Evolutionary conservation across 345 rosid species (phyloP), one percentile per base, ranked within the genome.

Genomic region (Turnera subulata): DNA sequence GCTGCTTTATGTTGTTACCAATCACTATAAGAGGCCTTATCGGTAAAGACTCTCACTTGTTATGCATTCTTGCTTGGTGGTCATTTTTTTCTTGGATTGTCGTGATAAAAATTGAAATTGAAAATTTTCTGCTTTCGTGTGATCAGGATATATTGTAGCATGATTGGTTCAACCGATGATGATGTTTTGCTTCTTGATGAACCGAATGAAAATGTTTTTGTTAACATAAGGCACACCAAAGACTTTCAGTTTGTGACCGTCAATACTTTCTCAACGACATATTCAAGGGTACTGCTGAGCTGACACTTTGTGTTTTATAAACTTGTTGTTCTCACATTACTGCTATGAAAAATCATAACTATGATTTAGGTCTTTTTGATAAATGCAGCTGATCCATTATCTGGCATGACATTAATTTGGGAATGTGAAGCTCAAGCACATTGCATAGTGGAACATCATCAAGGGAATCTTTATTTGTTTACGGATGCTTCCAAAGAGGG

Each of bases 391-490:
- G 82, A 89, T 63, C 99, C 95, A 11, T 72, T 79, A 61, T 79
- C 95, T 57, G 87, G 90, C 66, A 69, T 84, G 87, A 76, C 61
- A 55, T 80, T 81, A 73, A 76, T 78, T 56, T 93, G 96, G 96
- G 92, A 93, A 72, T 80, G 88, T 78, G 79, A 87, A 72, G 84
- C 79, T 68, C 87, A 72, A 62, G 81, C 79, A 18, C 99, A 87
- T 66, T 89, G 97, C 70, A 70, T 87, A 56, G 74, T 89, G 50
- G 97, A 89, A 84, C 99, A 93, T 80, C 99, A 87, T 73, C 86
- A 77, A 23, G 92, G 89, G 15, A 77, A 61, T 70, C 87, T 93
- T 59, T 93, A 87, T 75, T 56, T 89, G 53, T 89, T 93, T 58
- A 87, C 99, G 20, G 82, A 93, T 77, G 96, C 96, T 51, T 61